Base-by-base conservation (phyloP, 2,329 filamentous ascomycete genomes). In the Moelleriella libera region DNA sequence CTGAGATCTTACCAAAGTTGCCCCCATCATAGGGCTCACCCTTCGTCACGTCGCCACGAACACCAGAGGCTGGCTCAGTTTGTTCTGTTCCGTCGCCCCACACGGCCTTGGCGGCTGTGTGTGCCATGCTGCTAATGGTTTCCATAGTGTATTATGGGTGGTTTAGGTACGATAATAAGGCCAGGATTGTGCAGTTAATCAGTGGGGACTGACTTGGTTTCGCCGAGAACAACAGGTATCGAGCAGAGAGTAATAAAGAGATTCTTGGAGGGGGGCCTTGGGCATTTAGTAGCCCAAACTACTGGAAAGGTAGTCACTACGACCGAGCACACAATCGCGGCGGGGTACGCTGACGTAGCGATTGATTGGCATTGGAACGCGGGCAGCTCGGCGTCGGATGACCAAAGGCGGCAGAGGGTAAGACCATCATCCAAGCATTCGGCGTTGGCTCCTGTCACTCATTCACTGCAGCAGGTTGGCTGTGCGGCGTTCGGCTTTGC, bases 11-110 rank as follows among this genome's bases (percentile, higher is more conserved):
- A 68, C 78, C 72, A n/a, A 76, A 66, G 61, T 92, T 92, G 45
- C 87, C 87, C 49, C 79, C 78, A 59, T 92, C 87, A 56, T 81
- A 94, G 0, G 87, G 87, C 61, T 90, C 82, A 10, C 76, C 78
- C 42, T 71, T 72, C 29, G 74, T 72, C 5, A 84, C 83, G 59
- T 82, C 68, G 40, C 87, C 87, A 49, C 73, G 68, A 46, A 78
- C 68, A 28, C 87, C 87, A 21, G 84, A 83, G 43, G 88, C 63
- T 14, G 87, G 87, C 66, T 94, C 87, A 44, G 66, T 60, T 43
- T 61, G 57, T 29, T 60, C 48, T 30, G 63, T 54, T 66, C 63
- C 66, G 52, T 56, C 66, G 55, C 68, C 68, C 65, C 66, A 72
- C 48, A 71, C 65, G 32, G 60, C 65, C 48, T 63, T 68, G 46